Percentiles rank a stretch among this genome's conserved stretches.
phyloP scores from a whole-genome alignment of 768 basidiomycete genomes.

The Trametes cinnabarina region DNA sequence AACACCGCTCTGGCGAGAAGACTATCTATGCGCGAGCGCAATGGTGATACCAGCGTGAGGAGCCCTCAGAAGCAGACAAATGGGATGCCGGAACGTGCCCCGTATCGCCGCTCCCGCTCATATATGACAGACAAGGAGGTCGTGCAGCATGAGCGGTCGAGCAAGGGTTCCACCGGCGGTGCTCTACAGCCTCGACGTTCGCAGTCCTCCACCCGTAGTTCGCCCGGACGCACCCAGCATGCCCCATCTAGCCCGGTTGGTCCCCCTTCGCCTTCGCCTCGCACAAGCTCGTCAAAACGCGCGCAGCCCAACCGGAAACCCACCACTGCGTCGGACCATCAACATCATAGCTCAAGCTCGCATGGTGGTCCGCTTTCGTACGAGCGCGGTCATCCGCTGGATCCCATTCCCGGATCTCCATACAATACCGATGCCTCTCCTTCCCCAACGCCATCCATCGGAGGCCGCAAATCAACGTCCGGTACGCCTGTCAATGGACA shows the following conservation, averaged over 20 bases:
- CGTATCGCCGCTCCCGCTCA: slow-evolving; percentile 27
- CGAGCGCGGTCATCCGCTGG: slow-evolving; percentile 30
- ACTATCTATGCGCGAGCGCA: slow-evolving; percentile 42
- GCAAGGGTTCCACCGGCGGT: slow-evolving; percentile 1
- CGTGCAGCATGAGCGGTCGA: not conserved
- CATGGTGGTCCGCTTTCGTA: slow-evolving; percentile 25
- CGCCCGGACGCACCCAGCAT: slow-evolving; percentile 16
- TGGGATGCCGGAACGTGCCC: slow-evolving; percentile 10
- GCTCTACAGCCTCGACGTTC: slow-evolving; percentile 21
- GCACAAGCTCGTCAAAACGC: slow-evolving; percentile 5
- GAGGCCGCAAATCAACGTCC: slow-evolving; percentile 40
- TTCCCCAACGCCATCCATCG: slow-evolving; percentile 37
- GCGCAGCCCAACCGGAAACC: slow-evolving; percentile 11
- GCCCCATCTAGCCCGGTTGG: slow-evolving; percentile 4
- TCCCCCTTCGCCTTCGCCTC: not conserved
- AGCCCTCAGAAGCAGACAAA: slow-evolving; percentile 6
- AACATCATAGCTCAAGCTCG: slow-evolving; percentile 10
- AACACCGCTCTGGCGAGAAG: slow-evolving; percentile 72
- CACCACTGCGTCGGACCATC: slow-evolving; percentile 17
- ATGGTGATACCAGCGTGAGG: not conserved
- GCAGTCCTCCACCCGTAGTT: slow-evolving; percentile 26
- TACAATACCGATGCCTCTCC: slow-evolving; percentile 62
- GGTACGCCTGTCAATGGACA: slow-evolving; percentile 33
- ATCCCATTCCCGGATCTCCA: slow-evolving; percentile 51
- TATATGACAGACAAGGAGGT: slow-evolving; percentile 20